A percentile compares a stretch with the other conserved stretches of the same genome.
phyloP scores from a whole-genome alignment of 2,329 filamentous ascomycete genomes.

The Alternaria sp. region DNA sequence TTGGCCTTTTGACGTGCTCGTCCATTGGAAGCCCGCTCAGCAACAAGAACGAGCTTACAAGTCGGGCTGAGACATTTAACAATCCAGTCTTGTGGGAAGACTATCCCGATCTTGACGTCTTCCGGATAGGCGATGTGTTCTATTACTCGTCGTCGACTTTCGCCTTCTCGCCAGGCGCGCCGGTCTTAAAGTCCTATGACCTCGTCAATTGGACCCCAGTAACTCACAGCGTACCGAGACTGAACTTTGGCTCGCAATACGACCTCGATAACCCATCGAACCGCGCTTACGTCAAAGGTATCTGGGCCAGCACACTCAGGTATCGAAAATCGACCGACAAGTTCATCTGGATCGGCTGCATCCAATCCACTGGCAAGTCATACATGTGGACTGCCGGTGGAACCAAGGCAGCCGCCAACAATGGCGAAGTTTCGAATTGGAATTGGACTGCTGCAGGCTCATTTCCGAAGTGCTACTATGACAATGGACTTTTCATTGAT shows the following conservation, averaged over 20 bases:
- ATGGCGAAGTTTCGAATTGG: conserved; percentile 43
- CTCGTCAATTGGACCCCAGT: conserved; percentile 61
- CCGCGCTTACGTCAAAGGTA: conserved; percentile 63
- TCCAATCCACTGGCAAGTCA: conserved; percentile 58
- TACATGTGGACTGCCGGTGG: conserved; percentile 63
- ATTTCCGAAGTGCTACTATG: conserved; percentile 64
- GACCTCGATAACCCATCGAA: conserved; percentile 54
- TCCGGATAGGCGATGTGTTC: conserved; percentile 60
- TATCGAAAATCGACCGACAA: conserved; percentile 60
- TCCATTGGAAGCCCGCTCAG: conserved; percentile 6
- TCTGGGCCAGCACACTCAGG: conserved; percentile 64
- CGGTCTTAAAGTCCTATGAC: conserved; percentile 64
- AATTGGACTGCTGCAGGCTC: conserved; percentile 54
- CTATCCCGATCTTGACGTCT: conserved; percentile 64
- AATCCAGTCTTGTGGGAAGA: conserved; percentile 67
- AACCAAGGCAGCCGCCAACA: conserved; percentile 49
- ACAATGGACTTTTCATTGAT: conserved; percentile 66
- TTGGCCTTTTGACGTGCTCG: conserved; percentile 1
- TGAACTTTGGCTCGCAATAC: conserved; percentile 57
- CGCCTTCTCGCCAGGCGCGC: conserved; percentile 66
- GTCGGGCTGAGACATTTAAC: conserved; percentile 45
- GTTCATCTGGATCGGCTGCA: conserved; percentile 68
- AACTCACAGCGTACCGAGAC: conserved; percentile 50
- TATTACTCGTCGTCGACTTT: conserved; percentile 67
- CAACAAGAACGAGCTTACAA: conserved; percentile 1